Evolutionary conservation across 1,284 basidiomycete species (phyloP).

Genomic region (Fomitopsis pinicola): DNA sequence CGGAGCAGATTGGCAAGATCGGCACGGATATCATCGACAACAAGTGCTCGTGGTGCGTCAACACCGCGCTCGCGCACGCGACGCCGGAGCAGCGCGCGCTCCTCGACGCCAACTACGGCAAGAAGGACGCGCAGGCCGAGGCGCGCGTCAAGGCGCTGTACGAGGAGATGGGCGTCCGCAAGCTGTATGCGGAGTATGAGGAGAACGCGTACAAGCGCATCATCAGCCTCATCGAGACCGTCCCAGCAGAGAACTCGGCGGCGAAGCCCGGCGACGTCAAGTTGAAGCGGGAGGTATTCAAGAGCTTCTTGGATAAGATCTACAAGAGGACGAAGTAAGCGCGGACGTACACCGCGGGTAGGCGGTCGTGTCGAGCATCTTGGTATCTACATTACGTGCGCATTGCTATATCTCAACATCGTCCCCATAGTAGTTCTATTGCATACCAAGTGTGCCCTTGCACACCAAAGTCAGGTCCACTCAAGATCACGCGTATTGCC

Average conservation of each 20-base stretch:
- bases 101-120: constrained; percentile 84
- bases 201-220: constrained; percentile 68
- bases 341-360: not conserved
- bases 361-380: not conserved
- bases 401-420: not conserved
- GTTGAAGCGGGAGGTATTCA: constrained; percentile 80
- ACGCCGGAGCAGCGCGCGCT: constrained; percentile 51
- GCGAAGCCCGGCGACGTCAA: constrained; percentile 35
- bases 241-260: constrained; percentile 49
- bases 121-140: constrained; percentile 67
- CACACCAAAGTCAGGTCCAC: too few species aligned
- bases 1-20: constrained; percentile 93
- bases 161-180: constrained; percentile 66
- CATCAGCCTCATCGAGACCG: constrained; percentile 60
- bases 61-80: constrained; percentile 73
- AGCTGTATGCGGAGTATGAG: constrained; percentile 78
- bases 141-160: constrained; percentile 76
- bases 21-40: constrained; percentile 99
- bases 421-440: not conserved
- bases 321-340: constrained; percentile 79
- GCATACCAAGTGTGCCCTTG: not conserved
- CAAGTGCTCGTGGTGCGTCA: constrained; percentile 98
- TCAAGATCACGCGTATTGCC: too few species aligned
- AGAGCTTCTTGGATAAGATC: constrained; percentile 85
- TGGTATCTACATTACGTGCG: not conserved